Conservation (phyloP, 805 yeast species). For the Metschnikowia matae region DNA sequence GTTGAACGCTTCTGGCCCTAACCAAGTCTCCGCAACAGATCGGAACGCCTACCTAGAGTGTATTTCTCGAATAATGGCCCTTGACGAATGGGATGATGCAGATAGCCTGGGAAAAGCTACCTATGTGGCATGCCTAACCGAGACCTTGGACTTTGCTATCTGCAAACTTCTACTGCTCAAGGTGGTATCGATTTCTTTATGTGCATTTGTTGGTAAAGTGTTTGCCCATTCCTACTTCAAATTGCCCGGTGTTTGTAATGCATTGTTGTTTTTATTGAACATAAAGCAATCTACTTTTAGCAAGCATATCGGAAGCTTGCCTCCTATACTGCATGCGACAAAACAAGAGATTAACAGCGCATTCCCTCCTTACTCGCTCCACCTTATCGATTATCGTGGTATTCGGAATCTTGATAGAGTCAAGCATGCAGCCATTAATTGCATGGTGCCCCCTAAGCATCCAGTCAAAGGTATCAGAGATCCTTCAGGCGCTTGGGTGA, state of each 20-base stretch:
- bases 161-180: constrained; percentile 44
- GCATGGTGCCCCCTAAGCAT: constrained; percentile 37
- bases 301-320: constrained; percentile 9
- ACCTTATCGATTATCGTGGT: constrained; percentile 32
- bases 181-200: constrained; percentile 49
- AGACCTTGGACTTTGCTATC: constrained; percentile 53
- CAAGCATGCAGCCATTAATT: constrained; percentile 29
- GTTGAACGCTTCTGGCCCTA: constrained; percentile 12
- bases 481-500: constrained; percentile 60
- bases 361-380: constrained; percentile 30
- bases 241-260: constrained; percentile 53
- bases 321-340: neutral
- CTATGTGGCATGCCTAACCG: constrained; percentile 37
- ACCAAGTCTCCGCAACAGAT: constrained; percentile 42
- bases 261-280: constrained; percentile 52
- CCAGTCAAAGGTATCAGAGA: constrained; percentile 49
- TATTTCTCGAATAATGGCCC: constrained; percentile 45
- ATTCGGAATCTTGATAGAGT: constrained; percentile 26
- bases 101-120: constrained; percentile 22
- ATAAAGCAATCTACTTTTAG: constrained; percentile 47
- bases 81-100: constrained; percentile 42
- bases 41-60: constrained; percentile 52
- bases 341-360: constrained; percentile 5
- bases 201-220: constrained; percentile 68
- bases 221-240: constrained; percentile 60